Percentiles rank a stretch among this genome's conserved stretches.
Evolutionary conservation across 192 early-diverging fungal genomes (phyloP).

Genomic region (Geranomyces variabilis): DNA sequence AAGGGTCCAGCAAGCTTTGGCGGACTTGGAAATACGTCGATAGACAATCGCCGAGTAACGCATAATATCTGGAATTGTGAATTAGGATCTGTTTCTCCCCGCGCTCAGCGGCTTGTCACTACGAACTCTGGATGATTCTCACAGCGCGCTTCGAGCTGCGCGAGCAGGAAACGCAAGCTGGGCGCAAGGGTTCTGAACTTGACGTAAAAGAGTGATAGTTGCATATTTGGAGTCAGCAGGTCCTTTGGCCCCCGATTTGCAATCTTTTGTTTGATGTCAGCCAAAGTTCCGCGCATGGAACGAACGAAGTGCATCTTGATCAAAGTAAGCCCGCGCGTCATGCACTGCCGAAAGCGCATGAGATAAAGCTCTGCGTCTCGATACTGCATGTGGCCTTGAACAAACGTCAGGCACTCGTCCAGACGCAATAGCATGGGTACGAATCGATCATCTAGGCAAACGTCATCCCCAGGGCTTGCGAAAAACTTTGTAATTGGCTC

Average conservation of each 20-base stretch:
- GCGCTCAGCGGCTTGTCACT: background rate
- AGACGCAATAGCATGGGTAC: slow-evolving; percentile 74
- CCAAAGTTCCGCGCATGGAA: slow-evolving; percentile 64
- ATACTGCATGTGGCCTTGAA: slow-evolving; percentile 71
- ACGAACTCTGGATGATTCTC: slow-evolving; percentile 68
- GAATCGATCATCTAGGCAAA: slow-evolving; percentile 80
- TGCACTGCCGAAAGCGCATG: slow-evolving; percentile 92
- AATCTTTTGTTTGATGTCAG: slow-evolving; percentile 68
- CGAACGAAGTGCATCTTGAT: slow-evolving; percentile 89
- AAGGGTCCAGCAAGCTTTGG: slow-evolving; percentile 66
- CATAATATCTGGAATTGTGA: slow-evolving; percentile 54
- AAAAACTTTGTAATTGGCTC: slow-evolving; percentile 79
- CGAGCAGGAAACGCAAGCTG: slow-evolving; percentile 63
- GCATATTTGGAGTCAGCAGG: slow-evolving; percentile 40
- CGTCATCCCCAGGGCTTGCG: slow-evolving; percentile 79
- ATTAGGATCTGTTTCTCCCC: background rate
- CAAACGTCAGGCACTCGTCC: slow-evolving; percentile 79
- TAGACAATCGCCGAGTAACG: slow-evolving; percentile 76
- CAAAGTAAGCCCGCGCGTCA: slow-evolving; percentile 89
- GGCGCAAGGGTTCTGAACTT: slow-evolving; percentile 77
- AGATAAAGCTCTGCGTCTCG: slow-evolving; percentile 90
- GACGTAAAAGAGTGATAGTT: slow-evolving; percentile 69
- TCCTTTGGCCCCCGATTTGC: slow-evolving; percentile 38
- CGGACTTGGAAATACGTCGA: slow-evolving; percentile 76
- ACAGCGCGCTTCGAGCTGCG: slow-evolving; percentile 78